A percentile compares a stretch with the other conserved stretches of the same genome.
These are phyloP conservation scores for Camelina neglecta DNA, from an alignment of 345 rosid species.

Conservation along the genomic window DNA sequence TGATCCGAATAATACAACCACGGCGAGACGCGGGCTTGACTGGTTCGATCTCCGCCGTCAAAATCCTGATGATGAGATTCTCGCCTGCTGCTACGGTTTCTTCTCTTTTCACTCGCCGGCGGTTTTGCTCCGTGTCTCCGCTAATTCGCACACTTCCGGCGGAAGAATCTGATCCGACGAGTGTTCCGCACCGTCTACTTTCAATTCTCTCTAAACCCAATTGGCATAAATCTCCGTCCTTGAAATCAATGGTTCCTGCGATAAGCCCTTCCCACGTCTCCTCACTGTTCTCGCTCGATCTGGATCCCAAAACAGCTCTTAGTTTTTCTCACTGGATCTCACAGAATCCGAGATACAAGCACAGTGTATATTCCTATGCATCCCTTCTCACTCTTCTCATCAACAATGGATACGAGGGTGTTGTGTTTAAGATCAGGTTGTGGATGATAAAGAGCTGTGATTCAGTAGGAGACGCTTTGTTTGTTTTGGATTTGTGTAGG, in stretches of 20 bases:
- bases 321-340: slow-evolving; percentile 62
- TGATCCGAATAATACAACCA: slow-evolving; percentile 23
- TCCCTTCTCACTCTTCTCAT: slow-evolving; percentile 53
- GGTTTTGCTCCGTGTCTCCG: slow-evolving; percentile 37
- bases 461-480: slow-evolving; percentile 48
- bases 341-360: slow-evolving; percentile 54
- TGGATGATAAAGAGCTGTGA: slow-evolving; percentile 59
- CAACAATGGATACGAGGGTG: slow-evolving; percentile 40
- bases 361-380: slow-evolving; percentile 54
- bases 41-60: slow-evolving; percentile 21
- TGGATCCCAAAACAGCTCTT: slow-evolving; percentile 58
- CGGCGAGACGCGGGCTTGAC: background rate
- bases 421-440: slow-evolving; percentile 54
- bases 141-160: slow-evolving; percentile 15
- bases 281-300: slow-evolving; percentile 48
- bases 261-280: slow-evolving; percentile 59
- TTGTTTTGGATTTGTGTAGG: slow-evolving; percentile 50
- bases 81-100: slow-evolving; percentile 25
- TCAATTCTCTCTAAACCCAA: slow-evolving; percentile 57
- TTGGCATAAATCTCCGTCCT: slow-evolving; percentile 60
- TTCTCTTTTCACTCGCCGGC: slow-evolving; percentile 32
- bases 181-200: slow-evolving; percentile 50
- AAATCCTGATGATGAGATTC: slow-evolving; percentile 42
- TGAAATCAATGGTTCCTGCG: slow-evolving; percentile 48
- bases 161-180: slow-evolving; percentile 40